Conservation (phyloP, 2,329 filamentous ascomycete genomes). For the Sarocladium oryzae region DNA sequence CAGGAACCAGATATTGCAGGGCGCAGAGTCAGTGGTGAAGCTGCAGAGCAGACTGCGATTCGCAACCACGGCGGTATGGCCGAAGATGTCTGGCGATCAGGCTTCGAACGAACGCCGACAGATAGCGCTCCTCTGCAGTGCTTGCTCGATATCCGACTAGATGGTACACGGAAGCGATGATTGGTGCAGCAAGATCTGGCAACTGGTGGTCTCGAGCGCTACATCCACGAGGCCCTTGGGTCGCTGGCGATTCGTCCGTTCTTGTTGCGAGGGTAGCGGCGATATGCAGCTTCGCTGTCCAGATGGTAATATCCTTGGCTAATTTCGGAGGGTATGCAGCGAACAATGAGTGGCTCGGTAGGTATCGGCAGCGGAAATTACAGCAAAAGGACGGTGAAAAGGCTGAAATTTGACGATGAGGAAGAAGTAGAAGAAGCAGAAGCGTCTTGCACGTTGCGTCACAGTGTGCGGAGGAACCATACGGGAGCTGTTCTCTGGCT, state of each 20-base stretch:
- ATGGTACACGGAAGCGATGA: not conserved
- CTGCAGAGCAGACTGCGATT: no score
- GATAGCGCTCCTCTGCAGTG: not conserved
- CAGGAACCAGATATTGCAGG: not conserved
- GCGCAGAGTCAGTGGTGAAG: not conserved
- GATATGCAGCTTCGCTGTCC: not conserved
- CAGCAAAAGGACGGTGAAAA: not conserved
- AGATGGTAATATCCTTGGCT: not conserved
- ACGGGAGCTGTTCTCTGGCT: not conserved
- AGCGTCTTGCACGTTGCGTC: not conserved
- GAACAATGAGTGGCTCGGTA: no score
- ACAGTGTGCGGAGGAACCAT: not conserved
- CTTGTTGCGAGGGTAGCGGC: not conserved
- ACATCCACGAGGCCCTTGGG: not conserved
- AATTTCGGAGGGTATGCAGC: no score
- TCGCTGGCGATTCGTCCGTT: not conserved
- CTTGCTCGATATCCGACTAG: not conserved
- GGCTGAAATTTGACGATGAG: not conserved
- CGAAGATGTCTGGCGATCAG: not conserved
- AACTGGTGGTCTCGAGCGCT: no score
- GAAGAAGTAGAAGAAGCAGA: not conserved
- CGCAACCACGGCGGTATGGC: not conserved
- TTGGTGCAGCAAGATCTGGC: not conserved
- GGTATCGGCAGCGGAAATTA: no score
- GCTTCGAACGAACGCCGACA: conserved; percentile 1